Evolutionary conservation across 805 yeast genomes (phyloP), one percentile per base, ranked within the genome.

Genomic region (Yarrowia bubula): DNA sequence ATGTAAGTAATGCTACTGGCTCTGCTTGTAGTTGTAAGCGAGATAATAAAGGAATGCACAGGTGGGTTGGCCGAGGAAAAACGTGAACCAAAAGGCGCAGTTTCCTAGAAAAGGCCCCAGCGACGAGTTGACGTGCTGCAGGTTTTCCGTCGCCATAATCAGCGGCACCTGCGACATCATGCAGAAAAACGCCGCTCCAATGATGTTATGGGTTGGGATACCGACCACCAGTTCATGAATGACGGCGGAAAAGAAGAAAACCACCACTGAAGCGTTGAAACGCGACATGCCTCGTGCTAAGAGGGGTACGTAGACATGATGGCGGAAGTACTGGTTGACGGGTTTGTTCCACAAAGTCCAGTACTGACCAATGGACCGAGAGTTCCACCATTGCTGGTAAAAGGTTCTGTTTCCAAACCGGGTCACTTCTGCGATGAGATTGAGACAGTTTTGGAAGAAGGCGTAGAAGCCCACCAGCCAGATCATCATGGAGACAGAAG

Each of bases 351-450:
- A 80, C 53, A 73, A 72, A 32, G 77, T 73, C 83, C 84, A 81
- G 69, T 79, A 81, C 15, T 80, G 74, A 17, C 79, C 80, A 11
- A 81, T 79, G 15, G 82, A 76, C n/a, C 80, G 79, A 1, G 82
- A 77, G 66, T 80, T 80, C 84, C 84, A 80, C 84, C 83, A 80
- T 66, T 80, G 81, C 37, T 74, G 76, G 66, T 80, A 80, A 70
- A 80, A 80, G 8, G 78, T 77, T 17, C 83, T 74, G 70, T 80
- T 83, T 13, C 78, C 81, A 66, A 80, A 80, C 15, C 76, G 69
- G 43, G 80, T 75, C 32, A 80, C 57, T 68, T 80, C 84, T 6
- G 83, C 84, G 13, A 79, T 67, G 28, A 79, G 70, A 66, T 81
- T 80, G 46, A 80, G 73, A 57, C 70, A 70, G 48, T 78, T 72